These are phyloP conservation scores for Isochrysis galbana DNA, from an alignment of 78 protist species.

Conservation along the genomic window DNA sequence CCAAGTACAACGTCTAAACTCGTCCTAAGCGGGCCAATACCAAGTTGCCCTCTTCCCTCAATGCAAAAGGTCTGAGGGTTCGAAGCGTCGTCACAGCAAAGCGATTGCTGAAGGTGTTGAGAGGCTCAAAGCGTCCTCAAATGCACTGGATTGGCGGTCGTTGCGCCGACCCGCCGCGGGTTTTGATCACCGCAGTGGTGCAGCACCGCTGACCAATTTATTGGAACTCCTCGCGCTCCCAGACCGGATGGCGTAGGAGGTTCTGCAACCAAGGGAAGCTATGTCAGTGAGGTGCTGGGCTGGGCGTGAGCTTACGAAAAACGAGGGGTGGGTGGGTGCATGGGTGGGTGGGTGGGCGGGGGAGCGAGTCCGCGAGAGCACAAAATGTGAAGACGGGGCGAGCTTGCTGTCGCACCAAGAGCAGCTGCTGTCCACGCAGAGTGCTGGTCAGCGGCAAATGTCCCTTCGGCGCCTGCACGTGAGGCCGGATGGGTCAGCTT, in stretches of 20 bases:
- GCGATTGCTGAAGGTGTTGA: no score
- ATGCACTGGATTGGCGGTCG: no score
- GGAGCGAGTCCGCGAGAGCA: background rate
- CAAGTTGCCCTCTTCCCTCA: no score
- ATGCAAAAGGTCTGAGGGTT: no score
- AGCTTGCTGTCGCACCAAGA: background rate
- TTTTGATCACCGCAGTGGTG: no score
- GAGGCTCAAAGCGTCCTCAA: no score
- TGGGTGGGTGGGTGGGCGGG: background rate
- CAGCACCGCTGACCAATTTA: no score
- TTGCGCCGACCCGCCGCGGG: no score
- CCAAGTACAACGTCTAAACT: no score
- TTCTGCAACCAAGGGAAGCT: background rate
- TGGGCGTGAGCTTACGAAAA: background rate
- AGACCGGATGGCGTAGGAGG: background rate
- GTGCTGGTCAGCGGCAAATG: constrained; percentile 9
- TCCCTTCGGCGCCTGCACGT: background rate
- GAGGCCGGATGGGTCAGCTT: no score
- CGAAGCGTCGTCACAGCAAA: no score
- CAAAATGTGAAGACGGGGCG: background rate
- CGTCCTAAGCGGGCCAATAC: no score
- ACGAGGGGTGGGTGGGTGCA: background rate
- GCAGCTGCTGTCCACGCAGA: constrained; percentile 1
- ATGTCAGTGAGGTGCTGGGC: background rate
- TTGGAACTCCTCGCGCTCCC: background rate